Evolutionary conservation across 805 yeast species (phyloP).

Genomic region (Teunomyces panamensis): DNA sequence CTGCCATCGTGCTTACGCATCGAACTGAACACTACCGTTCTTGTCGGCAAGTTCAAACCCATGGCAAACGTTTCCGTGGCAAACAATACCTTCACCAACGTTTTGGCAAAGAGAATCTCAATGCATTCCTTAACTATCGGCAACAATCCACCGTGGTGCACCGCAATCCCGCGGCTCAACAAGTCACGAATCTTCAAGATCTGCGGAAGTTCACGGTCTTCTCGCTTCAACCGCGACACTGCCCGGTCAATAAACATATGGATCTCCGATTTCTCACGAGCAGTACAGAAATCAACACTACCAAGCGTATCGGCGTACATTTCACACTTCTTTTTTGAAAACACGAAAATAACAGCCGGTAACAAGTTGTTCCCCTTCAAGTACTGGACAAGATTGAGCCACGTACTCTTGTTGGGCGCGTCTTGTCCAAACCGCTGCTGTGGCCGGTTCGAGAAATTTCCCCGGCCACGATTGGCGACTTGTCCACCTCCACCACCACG

Average conservation of each 20-base stretch:
- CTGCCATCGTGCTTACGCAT: conserved; percentile 89
- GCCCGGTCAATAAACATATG: conserved; percentile 93
- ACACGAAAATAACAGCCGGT: conserved; percentile 92
- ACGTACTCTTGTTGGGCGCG: conserved; percentile 76
- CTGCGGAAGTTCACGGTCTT: conserved; percentile 92
- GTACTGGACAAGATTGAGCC: conserved; percentile 71
- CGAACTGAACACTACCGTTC: conserved; percentile 90
- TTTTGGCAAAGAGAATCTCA: conserved; percentile 84
- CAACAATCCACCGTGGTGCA: conserved; percentile 90
- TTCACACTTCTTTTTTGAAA: conserved; percentile 90
- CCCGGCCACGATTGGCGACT: conserved; percentile 35
- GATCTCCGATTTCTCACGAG: conserved; percentile 85
- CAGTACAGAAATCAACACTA: conserved; percentile 74
- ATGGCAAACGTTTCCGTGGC: conserved; percentile 99
- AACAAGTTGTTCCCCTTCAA: conserved; percentile 65
- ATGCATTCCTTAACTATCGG: conserved; percentile 93
- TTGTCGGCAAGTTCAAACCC: conserved; percentile 95
- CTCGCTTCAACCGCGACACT: conserved; percentile 75
- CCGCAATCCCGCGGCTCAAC: conserved; percentile 88
- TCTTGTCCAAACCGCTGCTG: conserved; percentile 24
- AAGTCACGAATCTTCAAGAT: conserved; percentile 78
- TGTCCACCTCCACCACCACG: conserved; percentile 19
- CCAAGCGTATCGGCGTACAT: conserved; percentile 80
- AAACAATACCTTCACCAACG: conserved; percentile 84
- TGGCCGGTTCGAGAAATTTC: conserved; percentile 22